Percentiles rank a stretch among this genome's conserved stretches.
Evolutionary conservation across 2,329 filamentous ascomycete genomes (phyloP).

Genomic region (Hymenoscyphus repandus): DNA sequence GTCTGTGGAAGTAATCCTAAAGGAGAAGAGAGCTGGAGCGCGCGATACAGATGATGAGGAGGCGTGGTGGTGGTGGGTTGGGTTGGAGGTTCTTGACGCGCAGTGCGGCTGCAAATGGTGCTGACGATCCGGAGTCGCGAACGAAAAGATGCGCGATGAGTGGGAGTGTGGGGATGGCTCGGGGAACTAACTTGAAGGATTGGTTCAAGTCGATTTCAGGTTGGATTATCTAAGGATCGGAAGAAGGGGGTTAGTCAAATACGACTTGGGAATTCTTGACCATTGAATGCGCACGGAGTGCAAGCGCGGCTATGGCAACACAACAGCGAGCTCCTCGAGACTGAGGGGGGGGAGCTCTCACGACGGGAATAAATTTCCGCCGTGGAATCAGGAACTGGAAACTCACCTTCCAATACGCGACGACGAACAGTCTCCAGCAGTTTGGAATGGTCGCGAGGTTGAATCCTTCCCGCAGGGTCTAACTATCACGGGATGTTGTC

Average conservation of each 20-base stretch:
- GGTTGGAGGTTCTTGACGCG: constrained; percentile 18
- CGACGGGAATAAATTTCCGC: constrained; percentile 23
- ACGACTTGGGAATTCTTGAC: not conserved
- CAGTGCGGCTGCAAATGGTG: constrained; percentile 15
- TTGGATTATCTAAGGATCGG: not conserved
- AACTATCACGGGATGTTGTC: constrained; percentile 27
- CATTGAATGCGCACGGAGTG: constrained; percentile 18
- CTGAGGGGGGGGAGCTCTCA: constrained; percentile 8
- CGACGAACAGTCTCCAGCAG: constrained; percentile 11
- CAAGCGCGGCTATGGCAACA: constrained; percentile 4
- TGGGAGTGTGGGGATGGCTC: not conserved
- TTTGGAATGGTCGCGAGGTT: constrained; percentile 12
- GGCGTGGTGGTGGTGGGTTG: constrained; percentile 11
- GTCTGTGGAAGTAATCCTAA: constrained; percentile 14
- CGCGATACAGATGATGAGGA: constrained; percentile 16
- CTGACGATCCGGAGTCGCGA: constrained; percentile 6
- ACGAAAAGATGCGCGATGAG: constrained; percentile 6
- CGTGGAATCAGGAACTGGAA: constrained; percentile 6
- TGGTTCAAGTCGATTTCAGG: not conserved
- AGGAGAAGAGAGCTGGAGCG: constrained; percentile 12
- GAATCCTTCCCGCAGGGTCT: constrained; percentile 29
- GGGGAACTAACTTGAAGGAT: not conserved
- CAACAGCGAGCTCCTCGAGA: not conserved
- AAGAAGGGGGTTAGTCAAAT: not conserved
- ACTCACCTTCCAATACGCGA: constrained; percentile 28